Conservation (phyloP, 2,329 filamentous ascomycete species). For the Fusarium brachygibbosum region DNA sequence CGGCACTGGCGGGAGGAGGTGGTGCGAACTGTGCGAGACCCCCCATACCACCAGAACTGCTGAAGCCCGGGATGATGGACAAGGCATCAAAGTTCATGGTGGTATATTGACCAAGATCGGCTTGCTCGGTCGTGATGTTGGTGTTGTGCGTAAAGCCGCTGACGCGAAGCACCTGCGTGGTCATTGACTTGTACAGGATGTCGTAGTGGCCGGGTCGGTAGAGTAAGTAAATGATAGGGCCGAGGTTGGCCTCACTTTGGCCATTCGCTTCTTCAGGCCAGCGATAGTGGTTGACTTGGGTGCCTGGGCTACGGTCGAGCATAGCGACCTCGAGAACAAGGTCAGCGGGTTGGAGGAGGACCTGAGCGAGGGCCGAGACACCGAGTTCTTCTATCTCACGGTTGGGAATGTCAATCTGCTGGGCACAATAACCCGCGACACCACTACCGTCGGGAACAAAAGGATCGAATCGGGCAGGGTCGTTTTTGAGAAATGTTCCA, state of each 20-base stretch:
- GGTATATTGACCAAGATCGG: constrained; percentile 59
- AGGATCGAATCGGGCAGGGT: constrained; percentile 75
- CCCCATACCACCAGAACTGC: constrained; percentile 30
- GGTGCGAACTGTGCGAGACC: constrained; percentile 54
- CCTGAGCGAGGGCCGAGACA: constrained; percentile 80
- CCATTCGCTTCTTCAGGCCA: constrained; percentile 69
- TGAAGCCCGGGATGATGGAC: constrained; percentile 63
- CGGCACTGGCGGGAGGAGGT: constrained; percentile 49
- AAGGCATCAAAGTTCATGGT: constrained; percentile 60
- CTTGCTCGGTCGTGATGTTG: constrained; percentile 57
- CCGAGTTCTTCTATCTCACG: constrained; percentile 94
- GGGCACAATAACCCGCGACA: constrained; percentile 76
- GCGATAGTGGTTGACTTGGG: constrained; percentile 78
- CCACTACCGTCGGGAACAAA: constrained; percentile 75
- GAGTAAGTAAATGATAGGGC: constrained; percentile 68
- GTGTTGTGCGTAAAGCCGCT: constrained; percentile 62
- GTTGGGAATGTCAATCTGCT: constrained; percentile 78
- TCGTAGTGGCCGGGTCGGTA: constrained; percentile 92
- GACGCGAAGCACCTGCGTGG: constrained; percentile 68
- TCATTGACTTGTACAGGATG: constrained; percentile 78
- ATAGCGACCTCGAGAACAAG: constrained; percentile 91
- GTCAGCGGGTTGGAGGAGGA: constrained; percentile 82
- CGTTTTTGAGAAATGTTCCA: constrained; percentile 84
- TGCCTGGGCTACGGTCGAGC: constrained; percentile 85
- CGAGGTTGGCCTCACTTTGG: constrained; percentile 59